Conservation (phyloP, 2,329 filamentous ascomycete genomes). For the Mariannaea elegans region DNA sequence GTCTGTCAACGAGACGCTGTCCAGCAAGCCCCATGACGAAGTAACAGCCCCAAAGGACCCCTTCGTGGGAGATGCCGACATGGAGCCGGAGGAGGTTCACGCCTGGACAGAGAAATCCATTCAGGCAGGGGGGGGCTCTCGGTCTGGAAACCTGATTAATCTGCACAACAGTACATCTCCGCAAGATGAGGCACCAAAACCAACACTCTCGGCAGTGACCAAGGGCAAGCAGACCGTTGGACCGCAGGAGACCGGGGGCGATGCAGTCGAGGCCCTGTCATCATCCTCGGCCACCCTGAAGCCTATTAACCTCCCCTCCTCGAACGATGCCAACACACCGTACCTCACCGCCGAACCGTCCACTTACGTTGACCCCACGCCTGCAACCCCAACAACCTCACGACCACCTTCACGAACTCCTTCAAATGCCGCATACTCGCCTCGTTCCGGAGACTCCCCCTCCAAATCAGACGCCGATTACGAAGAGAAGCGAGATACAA, state of each 20-base stretch:
- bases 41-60: constrained; percentile 35
- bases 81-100: constrained; percentile 5
- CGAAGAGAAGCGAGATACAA: constrained; percentile 65
- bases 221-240: constrained; percentile 40
- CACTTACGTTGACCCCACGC: constrained; percentile 66
- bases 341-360: constrained; percentile 58
- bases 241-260: constrained; percentile 20
- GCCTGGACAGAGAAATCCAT: constrained; percentile 4
- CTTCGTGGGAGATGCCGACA: constrained; percentile 23
- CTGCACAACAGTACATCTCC: constrained; percentile 27
- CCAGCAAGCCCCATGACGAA: constrained; percentile 40
- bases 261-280: constrained; percentile 47
- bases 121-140: not conserved
- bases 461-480: constrained; percentile 62
- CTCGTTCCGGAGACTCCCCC: constrained; percentile 58
- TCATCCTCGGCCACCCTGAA: constrained; percentile 61
- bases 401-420: constrained; percentile 67
- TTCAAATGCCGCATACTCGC: constrained; percentile 62
- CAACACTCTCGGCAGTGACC: constrained; percentile 22
- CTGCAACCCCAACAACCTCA: constrained; percentile 63
- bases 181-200: constrained; percentile 11
- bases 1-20: constrained; percentile 42
- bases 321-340: constrained; percentile 48
- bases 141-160: constrained; percentile 34
- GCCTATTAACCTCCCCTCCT: constrained; percentile 51